Base-by-base conservation (phyloP, 2,329 filamentous ascomycete genomes). In the Teratosphaeria epicoccoides region DNA sequence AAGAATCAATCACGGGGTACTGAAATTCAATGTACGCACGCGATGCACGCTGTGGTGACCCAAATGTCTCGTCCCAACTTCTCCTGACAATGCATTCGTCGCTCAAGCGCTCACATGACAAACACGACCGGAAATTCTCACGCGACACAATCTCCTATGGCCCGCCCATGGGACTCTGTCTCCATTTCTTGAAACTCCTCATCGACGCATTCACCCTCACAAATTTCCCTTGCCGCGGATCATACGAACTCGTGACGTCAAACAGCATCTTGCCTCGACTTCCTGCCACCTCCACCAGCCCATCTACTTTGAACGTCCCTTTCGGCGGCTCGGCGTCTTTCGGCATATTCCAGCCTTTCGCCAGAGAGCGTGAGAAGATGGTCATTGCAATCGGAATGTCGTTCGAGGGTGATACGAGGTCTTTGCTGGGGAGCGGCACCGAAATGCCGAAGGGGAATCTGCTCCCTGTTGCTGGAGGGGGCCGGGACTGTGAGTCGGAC, bases 251-350 rank as follows among this genome's bases (percentile, higher is more conserved):
- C 7, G 60, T 53, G 2, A 77, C 71, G 51, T 75, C 72, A n/a
- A 76, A 55, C 4, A 71, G 69, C 51, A 71, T 57, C 43, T 63
- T 65, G 0, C 70, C 73, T 44, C 63, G 66, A 7, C 63, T 59
- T 6, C 74, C 74, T n/a, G 67, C 61, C 2, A 77, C 58, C 52
- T 76, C 72, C 1, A 78, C 63, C 28, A 76, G 51, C 3, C 74
- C 75, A 1, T 65, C 61, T 11, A 77, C 68, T 0, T 71, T 53
- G 49, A 76, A 68, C 2, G 66, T 68, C 2, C 75, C 75, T 11
- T 73, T 67, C 4, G 75, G 73, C 0, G 69, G 61, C 29, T 71
- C 66, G 6, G 61, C 50, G 33, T 61, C 63, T 51, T 63, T 61
- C 9, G 62, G 60, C 33, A 40, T 40, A 43, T 65, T 67, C 63